Conservation (phyloP, 2,329 filamentous ascomycete genomes). For the Pezicula carpinea region DNA sequence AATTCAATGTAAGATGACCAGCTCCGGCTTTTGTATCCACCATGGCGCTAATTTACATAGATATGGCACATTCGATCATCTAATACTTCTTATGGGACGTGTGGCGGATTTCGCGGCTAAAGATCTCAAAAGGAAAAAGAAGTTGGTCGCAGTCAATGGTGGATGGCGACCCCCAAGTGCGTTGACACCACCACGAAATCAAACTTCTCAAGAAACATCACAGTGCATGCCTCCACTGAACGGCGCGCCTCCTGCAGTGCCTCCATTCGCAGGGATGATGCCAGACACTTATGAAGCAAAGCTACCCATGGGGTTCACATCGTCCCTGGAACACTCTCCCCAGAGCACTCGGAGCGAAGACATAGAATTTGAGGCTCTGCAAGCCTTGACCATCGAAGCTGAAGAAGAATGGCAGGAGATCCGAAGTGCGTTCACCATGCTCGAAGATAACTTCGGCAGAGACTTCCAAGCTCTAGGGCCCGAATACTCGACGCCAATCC, state of each 20-base stretch:
- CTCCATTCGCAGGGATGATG: conserved; percentile 26
- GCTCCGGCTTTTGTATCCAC: neutral
- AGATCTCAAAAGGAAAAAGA: conserved; percentile 75
- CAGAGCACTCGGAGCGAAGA: conserved; percentile 18
- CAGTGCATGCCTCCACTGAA: neutral
- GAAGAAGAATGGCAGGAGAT: conserved; percentile 72
- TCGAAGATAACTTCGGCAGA: conserved; percentile 62
- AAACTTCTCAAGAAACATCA: neutral
- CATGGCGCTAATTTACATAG: conserved; percentile 37
- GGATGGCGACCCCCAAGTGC: conserved; percentile 29
- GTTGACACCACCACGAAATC: conserved; percentile 6
- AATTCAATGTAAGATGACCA: conserved; percentile 59
- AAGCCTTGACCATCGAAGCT: conserved; percentile 18
- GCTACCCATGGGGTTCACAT: conserved; percentile 27
- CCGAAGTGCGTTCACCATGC: conserved; percentile 61
- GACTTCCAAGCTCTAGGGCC: conserved; percentile 72
- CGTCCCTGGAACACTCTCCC: conserved; percentile 14
- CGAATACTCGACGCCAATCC: conserved; percentile 56
- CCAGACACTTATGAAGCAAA: conserved; percentile 19
- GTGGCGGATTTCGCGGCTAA: conserved; percentile 72
- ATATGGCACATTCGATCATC: conserved; percentile 84
- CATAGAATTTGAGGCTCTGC: conserved; percentile 19
- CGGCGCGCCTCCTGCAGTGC: conserved; percentile 17
- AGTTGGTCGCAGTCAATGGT: conserved; percentile 51
- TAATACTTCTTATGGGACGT: conserved; percentile 76